These are phyloP conservation scores for Arabis alpina DNA, from an alignment of 345 rosid species.

Conservation along the genomic window DNA sequence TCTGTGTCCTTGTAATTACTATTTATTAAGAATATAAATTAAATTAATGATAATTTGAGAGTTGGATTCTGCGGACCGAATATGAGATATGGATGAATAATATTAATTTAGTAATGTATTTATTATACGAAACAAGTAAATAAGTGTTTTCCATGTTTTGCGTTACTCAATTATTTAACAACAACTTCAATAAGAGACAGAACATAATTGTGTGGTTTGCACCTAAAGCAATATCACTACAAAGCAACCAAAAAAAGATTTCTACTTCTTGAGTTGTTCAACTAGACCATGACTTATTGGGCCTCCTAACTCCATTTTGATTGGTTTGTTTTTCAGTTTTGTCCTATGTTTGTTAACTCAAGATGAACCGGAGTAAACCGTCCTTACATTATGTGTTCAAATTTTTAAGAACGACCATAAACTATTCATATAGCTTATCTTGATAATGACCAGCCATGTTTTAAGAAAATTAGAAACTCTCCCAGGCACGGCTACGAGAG, in stretches of 20 bases:
- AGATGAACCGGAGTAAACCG: slow-evolving; percentile 31
- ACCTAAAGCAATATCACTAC: slow-evolving; percentile 33
- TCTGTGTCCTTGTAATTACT: slow-evolving; percentile 1
- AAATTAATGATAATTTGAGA: neutral
- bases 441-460: too few relatives aligned
- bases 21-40: neutral
- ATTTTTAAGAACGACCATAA: too few relatives aligned
- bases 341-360: slow-evolving; percentile 1
- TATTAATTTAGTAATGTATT: neutral
- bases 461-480: too few relatives aligned
- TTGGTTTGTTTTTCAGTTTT: slow-evolving; percentile 23
- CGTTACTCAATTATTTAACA: slow-evolving; percentile 37
- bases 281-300: slow-evolving; percentile 35
- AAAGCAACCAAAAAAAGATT: slow-evolving; percentile 13
- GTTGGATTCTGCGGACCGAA: slow-evolving; percentile 36
- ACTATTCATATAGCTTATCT: too few relatives aligned
- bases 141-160: slow-evolving; percentile 32
- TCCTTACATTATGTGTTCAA: too few relatives aligned
- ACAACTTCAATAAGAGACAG: slow-evolving; percentile 38
- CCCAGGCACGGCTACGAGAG: too few relatives aligned
- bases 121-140: neutral
- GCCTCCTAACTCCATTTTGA: slow-evolving; percentile 13
- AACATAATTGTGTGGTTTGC: slow-evolving; percentile 33
- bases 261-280: slow-evolving; percentile 39
- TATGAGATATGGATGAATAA: slow-evolving; percentile 22